A percentile compares a stretch with the other conserved stretches of the same genome.
These are phyloP conservation scores for Colletotrichum graminicola DNA, from an alignment of 2,329 filamentous ascomycete species.

Conservation along the genomic window DNA sequence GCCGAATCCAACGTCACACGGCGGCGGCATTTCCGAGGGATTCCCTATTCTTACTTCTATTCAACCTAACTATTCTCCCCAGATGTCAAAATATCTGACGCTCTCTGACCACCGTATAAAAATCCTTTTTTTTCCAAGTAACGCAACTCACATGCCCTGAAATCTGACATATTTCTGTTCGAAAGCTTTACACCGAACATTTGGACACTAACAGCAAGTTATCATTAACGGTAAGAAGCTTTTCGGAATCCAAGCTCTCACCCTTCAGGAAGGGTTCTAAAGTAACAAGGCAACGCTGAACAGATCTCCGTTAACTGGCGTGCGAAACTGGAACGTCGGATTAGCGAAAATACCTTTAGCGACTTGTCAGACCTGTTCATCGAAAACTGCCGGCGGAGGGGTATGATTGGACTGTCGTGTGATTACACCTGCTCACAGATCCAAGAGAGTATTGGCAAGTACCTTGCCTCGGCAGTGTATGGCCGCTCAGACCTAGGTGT, in stretches of 20 bases:
- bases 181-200: not conserved
- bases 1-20: no score
- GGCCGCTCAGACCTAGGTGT: slow-evolving; percentile 11
- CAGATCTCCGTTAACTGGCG: slow-evolving; percentile 28
- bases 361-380: slow-evolving; percentile 44
- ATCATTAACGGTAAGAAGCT: slow-evolving; percentile 25
- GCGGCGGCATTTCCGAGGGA: no score
- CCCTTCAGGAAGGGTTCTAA: slow-evolving; percentile 13
- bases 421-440: slow-evolving; percentile 48
- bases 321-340: slow-evolving; percentile 1
- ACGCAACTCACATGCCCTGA: not conserved
- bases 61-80: no score
- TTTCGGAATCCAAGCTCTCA: slow-evolving; percentile 14
- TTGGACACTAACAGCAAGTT: not conserved
- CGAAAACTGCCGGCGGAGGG: slow-evolving; percentile 48
- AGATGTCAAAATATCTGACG: slow-evolving; percentile 25
- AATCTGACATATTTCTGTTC: not conserved
- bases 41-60: no score
- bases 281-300: slow-evolving; percentile 13
- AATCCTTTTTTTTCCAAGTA: not conserved
- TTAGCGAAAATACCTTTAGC: slow-evolving; percentile 18
- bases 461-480: slow-evolving; percentile 32
- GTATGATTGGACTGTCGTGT: slow-evolving; percentile 47
- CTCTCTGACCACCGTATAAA: slow-evolving; percentile 21
- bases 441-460: slow-evolving; percentile 36